Percentiles rank a stretch among this genome's conserved stretches.
Conservation (phyloP, 192 early-diverging fungal species). For the Coemansia pectinata region DNA sequence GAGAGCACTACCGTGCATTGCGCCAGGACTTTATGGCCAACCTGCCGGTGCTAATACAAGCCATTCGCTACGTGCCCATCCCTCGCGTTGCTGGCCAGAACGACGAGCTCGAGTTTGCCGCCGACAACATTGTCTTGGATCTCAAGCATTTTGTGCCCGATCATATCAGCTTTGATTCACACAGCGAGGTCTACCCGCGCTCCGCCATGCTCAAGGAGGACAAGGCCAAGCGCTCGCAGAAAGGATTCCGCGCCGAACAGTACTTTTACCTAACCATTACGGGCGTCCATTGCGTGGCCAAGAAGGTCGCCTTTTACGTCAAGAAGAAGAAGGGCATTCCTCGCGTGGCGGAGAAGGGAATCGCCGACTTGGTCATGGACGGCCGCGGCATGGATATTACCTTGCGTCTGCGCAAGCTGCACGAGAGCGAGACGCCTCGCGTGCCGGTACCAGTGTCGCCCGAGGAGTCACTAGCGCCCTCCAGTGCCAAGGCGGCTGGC, state of each 20-base stretch:
- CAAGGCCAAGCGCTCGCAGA: constrained; percentile 25
- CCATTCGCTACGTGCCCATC: constrained; percentile 46
- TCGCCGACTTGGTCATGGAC: constrained; percentile 39
- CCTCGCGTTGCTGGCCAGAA: constrained; percentile 51
- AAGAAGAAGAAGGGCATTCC: constrained; percentile 54
- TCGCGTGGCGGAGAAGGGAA: constrained; percentile 49
- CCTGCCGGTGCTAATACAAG: constrained; percentile 30
- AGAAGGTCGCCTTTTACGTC: constrained; percentile 49
- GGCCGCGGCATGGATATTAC: constrained; percentile 48
- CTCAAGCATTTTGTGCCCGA: constrained; percentile 52
- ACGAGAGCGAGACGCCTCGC: constrained; percentile 43
- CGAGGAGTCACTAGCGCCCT: neutral
- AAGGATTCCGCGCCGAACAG: constrained; percentile 45
- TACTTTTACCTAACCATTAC: constrained; percentile 46
- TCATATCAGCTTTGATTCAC: constrained; percentile 44
- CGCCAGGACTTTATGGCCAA: constrained; percentile 41
- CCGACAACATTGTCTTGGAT: constrained; percentile 54
- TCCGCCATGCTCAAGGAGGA: constrained; percentile 35
- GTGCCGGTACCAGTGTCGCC: neutral
- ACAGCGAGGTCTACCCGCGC: constrained; percentile 49
- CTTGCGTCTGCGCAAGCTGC: constrained; percentile 39
- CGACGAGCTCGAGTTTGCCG: constrained; percentile 52
- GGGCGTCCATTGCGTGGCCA: constrained; percentile 45
- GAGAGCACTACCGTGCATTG: constrained; percentile 34
- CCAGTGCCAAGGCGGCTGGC: neutral